A percentile compares a stretch with the other conserved stretches of the same genome.
Conservation (phyloP, 1,139 yeast genomes). For the Protomyces macrosporus region DNA sequence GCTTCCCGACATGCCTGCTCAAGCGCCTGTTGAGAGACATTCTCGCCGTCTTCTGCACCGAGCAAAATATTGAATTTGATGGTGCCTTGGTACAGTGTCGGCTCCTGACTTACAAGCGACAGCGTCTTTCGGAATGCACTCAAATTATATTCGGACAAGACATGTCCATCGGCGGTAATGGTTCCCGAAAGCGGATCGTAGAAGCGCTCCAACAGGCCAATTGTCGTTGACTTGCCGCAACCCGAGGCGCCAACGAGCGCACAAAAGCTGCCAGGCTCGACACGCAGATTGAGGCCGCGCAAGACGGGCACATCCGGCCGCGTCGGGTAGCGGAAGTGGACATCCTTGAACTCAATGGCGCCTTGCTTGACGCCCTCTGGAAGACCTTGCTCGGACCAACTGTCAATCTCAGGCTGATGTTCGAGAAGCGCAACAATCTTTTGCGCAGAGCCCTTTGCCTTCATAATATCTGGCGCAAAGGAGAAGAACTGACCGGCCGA, state of each 20-base stretch:
- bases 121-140: constrained; percentile 60
- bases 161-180: constrained; percentile 63
- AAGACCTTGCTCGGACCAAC: constrained; percentile 44
- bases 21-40: constrained; percentile 57
- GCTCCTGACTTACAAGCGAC: constrained; percentile 84
- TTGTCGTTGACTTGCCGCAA: constrained; percentile 86
- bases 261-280: constrained; percentile 76
- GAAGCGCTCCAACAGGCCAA: constrained; percentile 72
- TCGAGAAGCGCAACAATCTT: constrained; percentile 49
- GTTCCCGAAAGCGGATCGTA: constrained; percentile 68
- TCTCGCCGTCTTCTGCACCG: constrained; percentile 51
- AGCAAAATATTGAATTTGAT: constrained; percentile 74
- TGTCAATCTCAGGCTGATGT: constrained; percentile 45
- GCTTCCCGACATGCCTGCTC: constrained; percentile 69
- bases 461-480: constrained; percentile 51
- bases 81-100: constrained; percentile 79
- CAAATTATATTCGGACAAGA: constrained; percentile 71
- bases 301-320: constrained; percentile 70
- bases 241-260: constrained; percentile 97
- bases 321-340: constrained; percentile 77
- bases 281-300: constrained; percentile 57
- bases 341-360: constrained; percentile 52
- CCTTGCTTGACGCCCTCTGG: constrained; percentile 33
- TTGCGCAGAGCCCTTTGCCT: constrained; percentile 53
- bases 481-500: constrained; percentile 48